These are phyloP conservation scores for Mycena metata DNA, from an alignment of 768 basidiomycete species.

Conservation along the genomic window DNA sequence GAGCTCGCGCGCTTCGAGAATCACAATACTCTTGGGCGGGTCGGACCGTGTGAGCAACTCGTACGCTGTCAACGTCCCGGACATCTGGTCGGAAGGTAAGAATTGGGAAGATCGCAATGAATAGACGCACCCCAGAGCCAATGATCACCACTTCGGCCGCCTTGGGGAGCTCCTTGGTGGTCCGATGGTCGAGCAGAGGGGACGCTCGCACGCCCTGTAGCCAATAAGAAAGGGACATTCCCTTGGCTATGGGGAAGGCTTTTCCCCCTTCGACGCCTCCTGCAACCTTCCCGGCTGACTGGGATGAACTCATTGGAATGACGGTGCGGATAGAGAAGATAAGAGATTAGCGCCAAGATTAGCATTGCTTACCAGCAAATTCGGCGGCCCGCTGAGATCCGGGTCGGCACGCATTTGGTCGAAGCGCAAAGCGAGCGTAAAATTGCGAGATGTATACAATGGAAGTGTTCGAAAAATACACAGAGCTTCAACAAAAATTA, in stretches of 20 bases:
- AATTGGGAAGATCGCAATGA: background rate
- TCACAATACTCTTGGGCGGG: slow-evolving; percentile 55
- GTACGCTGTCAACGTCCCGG: slow-evolving; percentile 39
- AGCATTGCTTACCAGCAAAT: no score
- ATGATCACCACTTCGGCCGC: slow-evolving; percentile 56
- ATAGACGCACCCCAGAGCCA: slow-evolving; percentile 66
- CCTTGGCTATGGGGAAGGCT: slow-evolving; percentile 32
- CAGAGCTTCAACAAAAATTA: no score
- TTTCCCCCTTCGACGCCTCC: slow-evolving; percentile 29
- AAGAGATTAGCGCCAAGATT: background rate
- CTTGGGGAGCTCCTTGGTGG: slow-evolving; percentile 34
- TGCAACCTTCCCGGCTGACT: background rate
- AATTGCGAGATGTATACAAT: no score
- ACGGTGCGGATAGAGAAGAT: background rate
- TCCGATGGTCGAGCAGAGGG: slow-evolving; percentile 39
- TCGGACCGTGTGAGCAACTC: slow-evolving; percentile 37
- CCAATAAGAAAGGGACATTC: slow-evolving; percentile 40
- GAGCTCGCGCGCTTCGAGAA: slow-evolving; percentile 73
- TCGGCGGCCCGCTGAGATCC: no score
- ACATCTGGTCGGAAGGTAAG: slow-evolving; percentile 34
- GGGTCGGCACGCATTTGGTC: no score
- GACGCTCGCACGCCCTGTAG: slow-evolving; percentile 40
- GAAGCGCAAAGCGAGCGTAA: no score
- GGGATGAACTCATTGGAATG: slow-evolving; percentile 20
- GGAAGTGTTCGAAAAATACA: no score